Evolutionary conservation across 31 red algal species (phyloP).

Genomic region (Asparagopsis taxiformis): DNA sequence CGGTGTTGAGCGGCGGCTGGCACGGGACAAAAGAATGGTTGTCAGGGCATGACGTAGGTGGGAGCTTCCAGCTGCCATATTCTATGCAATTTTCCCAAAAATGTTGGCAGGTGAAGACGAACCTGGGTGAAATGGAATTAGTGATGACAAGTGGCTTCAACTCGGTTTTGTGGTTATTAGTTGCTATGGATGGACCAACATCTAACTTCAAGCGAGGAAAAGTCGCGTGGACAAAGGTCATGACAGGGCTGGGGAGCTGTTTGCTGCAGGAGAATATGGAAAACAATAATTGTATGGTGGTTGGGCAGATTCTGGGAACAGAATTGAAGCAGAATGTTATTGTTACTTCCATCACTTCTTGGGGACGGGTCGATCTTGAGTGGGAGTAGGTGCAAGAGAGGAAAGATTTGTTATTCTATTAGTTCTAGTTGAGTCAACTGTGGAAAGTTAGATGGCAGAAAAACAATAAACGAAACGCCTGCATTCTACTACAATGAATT

Average conservation of each 20-base stretch:
- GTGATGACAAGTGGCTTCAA: background rate
- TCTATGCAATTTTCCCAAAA: background rate
- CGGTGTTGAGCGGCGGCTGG: background rate
- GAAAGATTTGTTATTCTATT: too few species aligned
- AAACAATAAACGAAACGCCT: too few species aligned
- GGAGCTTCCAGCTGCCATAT: background rate
- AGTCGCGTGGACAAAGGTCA: too few species aligned
- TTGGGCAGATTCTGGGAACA: too few species aligned
- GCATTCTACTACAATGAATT: too few species aligned
- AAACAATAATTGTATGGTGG: background rate
- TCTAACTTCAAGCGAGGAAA: conserved; percentile 16
- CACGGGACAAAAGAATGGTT: conserved; percentile 14
- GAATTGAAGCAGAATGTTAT: too few species aligned
- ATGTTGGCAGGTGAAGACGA: conserved; percentile 2
- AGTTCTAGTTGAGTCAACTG: too few species aligned
- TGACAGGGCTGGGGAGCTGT: conserved; percentile 7
- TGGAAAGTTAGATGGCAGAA: too few species aligned
- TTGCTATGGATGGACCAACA: conserved; percentile 16
- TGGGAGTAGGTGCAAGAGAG: too few species aligned
- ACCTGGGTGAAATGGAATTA: conserved; percentile 15
- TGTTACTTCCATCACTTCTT: too few species aligned
- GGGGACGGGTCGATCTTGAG: too few species aligned
- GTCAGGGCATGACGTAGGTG: background rate
- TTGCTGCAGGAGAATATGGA: background rate
- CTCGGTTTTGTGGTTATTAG: conserved; percentile 5